Base-by-base conservation (phyloP, 2,329 filamentous ascomycete genomes). In the Orbilia javanica region DNA sequence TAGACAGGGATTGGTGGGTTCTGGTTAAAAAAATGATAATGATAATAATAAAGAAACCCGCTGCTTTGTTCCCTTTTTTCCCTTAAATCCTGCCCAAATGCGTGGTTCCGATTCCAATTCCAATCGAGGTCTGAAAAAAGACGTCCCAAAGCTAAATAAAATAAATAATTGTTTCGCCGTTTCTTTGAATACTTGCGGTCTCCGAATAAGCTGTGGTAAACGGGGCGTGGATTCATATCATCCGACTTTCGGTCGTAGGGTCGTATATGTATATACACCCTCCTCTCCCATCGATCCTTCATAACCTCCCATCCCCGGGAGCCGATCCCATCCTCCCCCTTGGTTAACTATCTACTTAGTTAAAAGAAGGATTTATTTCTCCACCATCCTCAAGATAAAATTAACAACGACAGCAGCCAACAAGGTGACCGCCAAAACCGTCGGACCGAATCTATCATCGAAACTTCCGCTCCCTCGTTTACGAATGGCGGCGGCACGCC, bases 391-490 rank as follows among this genome's bases (percentile, higher is more conserved):
- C 83, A 99, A 86, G 42, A 97, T 91, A 84, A 99, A 98, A 87
- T 99, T 99, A 83, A 97, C 93, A 67, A 97, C 87, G n/a, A 99
- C 93, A 13, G 95, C 96, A 57, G 93, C 88, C 82, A 97, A 86
- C 80, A 99, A 86, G 67, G 95, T 92, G 82, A 97, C 88, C 60
- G 95, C 93, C 84, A 99, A 85, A 64, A 98, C 89, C 0, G 94
- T 97, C 4, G 96, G 96, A 6, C 96, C 96, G 82, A 97, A 94
- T 48, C 94, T 90, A 86, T 99, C 96, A 84, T 99, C 96, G 84
- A 99, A 98, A 22, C 96, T 96, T 68, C 93, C 93, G 87, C 97
- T 94, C 7, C 96, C 96, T 80, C 95, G 89, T 85, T 93, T 89
- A 73, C 96, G 87, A 83, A 99, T 99, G 80, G 92, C 96, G 85